Base-by-base conservation (phyloP, 768 basidiomycete genomes). In the Botryobasidium botryosum region DNA sequence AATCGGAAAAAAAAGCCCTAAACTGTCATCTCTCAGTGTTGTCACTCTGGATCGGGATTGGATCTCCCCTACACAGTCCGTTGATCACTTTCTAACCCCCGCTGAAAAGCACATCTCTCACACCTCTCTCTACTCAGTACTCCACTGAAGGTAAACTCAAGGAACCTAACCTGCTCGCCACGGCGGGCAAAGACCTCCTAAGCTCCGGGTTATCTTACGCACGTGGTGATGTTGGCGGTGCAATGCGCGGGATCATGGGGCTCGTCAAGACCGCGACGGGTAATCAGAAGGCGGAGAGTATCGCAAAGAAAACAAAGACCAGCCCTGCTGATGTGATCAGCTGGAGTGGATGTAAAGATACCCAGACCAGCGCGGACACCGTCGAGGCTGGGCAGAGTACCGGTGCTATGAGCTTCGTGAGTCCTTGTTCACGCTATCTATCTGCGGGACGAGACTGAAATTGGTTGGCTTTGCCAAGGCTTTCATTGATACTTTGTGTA, bases 121-220 rank as follows among this genome's bases (percentile, higher is more conserved):
- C 17, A 5, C 5, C 3, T 37, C 47, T 17, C 17, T 13, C 21
- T 39, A 40, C 24, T 32, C 45, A 83, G 76, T 96, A 96, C 62
- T 87, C 87, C 18, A 92, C 88, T 5, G 87, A 96, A 64, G 90
- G 90, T 40, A 88, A 85, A 56, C 64, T 96, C 57, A 94, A 96
- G 60, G 88, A 94, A 57, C 88, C 91, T 27, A 91, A 94, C 56
- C 63, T 88, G 13, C 76, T 77, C 10, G 71, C 77, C 7, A 88
- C 85, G 56, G 90, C 91, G 3, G 90, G 88, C 0, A 75, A 84
- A 56, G 86, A 85, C 6, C 64, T 94, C 3, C 59, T 92, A 15
- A 71, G 72, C 20, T 83, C 86, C 1, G 73, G 84, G 2, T 63
- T 69, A 24, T 78, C 83, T 8, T 92, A 87, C 57, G 66, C 80